Conservation (phyloP, 306 rosid genomes). For the Myrica gale region DNA sequence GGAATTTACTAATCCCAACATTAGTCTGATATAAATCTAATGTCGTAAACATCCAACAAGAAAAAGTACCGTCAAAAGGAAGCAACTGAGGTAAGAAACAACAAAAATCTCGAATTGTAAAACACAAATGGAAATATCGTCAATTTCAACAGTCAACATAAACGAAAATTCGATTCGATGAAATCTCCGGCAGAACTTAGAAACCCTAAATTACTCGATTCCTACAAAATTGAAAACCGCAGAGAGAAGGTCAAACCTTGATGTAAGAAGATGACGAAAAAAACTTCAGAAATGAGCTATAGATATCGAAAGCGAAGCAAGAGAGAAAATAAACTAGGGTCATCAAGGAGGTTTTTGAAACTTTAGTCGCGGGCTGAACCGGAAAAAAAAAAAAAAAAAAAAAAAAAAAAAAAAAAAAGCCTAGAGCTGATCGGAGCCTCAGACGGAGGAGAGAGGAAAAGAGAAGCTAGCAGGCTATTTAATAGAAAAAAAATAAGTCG, state of each 20-base stretch:
- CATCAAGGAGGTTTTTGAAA: not conserved
- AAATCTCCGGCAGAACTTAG: not conserved
- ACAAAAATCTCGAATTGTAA: not conserved
- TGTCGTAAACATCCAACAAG: not conserved
- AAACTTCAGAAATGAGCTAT: not conserved
- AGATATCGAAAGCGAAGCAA: not conserved
- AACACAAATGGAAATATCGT: not conserved
- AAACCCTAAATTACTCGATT: not conserved
- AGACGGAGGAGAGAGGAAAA: not conserved
- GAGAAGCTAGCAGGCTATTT: not conserved
- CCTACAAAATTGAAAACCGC: not conserved
- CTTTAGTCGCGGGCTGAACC: conserved; percentile 18
- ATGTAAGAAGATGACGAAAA: not conserved
- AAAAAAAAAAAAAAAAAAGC: conserved; percentile 38
- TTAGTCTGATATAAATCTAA: not conserved
- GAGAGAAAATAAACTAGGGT: not conserved
- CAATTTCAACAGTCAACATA: not conserved
- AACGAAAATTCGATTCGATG: not conserved
- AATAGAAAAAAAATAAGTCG: not conserved
- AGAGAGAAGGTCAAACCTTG: conserved; percentile 16
- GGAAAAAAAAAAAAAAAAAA: conserved; percentile 34
- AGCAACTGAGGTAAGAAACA: not conserved
- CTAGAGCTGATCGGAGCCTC: conserved; percentile 12
- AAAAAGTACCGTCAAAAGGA: not conserved
- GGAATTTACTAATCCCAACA: not conserved